Evolutionary conservation across 225 moss, liverwort and hornwort genomes (phyloP).

Genomic region (Marchantia polymorpha): DNA sequence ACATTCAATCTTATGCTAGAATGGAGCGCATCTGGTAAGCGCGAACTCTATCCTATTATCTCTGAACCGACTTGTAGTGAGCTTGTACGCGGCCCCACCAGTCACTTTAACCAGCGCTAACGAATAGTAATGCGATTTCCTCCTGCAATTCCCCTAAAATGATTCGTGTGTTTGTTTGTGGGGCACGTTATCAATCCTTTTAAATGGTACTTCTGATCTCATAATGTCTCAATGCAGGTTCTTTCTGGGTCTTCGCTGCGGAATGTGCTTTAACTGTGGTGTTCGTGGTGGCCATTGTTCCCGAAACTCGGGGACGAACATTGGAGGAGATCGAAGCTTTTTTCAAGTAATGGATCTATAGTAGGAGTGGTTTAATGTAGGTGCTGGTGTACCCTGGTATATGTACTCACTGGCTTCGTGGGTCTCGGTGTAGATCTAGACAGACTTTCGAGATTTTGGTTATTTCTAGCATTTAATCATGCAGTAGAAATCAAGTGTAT

Average conservation of each 20-base stretch:
- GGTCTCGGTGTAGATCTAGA: slow-evolving; percentile 16
- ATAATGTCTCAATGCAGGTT: slow-evolving; percentile 29
- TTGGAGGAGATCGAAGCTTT: slow-evolving; percentile 52
- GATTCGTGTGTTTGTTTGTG: neutral
- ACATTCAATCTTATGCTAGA: slow-evolving; percentile 43
- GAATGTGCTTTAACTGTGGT: slow-evolving; percentile 41
- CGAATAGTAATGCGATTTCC: neutral
- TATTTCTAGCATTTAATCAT: neutral
- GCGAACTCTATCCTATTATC: neutral
- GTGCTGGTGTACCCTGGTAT: slow-evolving; percentile 17
- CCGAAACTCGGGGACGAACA: slow-evolving; percentile 55
- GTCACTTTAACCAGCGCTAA: too few species aligned
- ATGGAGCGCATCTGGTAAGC: slow-evolving; percentile 47
- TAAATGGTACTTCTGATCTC: neutral
- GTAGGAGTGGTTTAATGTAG: slow-evolving; percentile 10
- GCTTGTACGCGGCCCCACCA: too few species aligned
- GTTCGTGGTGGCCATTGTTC: slow-evolving; percentile 47
- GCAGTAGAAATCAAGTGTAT: slow-evolving; percentile 14
- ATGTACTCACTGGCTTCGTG: slow-evolving; percentile 18
- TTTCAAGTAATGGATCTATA: slow-evolving; percentile 44
- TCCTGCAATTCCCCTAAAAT: neutral
- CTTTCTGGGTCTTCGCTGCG: slow-evolving; percentile 48
- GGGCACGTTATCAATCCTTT: neutral
- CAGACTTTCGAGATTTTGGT: slow-evolving; percentile 22
- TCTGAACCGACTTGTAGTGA: too few species aligned